Conservation (phyloP, 352 stramenopile genomes). For the Globisporangium solare region DNA sequence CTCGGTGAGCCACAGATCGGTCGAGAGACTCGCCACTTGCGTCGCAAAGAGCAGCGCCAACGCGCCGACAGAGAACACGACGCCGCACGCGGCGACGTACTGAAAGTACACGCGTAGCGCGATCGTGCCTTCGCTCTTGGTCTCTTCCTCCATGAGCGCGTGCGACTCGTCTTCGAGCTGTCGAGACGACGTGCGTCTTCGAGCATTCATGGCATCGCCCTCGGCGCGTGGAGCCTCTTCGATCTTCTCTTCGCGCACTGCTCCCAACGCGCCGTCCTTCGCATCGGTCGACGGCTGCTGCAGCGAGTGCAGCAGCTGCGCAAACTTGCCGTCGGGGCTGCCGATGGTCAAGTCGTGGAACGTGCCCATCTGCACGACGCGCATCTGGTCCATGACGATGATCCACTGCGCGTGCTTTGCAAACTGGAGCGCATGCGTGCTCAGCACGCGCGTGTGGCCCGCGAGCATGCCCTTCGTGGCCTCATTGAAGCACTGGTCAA, state of each 20-base stretch:
- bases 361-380: conserved; percentile 54
- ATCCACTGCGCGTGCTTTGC: conserved; percentile 56
- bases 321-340: conserved; percentile 36
- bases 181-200: background rate
- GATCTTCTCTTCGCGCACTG: too few species aligned
- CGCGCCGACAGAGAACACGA: conserved; percentile 27
- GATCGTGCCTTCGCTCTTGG: conserved; percentile 34
- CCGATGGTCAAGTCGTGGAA: conserved; percentile 41
- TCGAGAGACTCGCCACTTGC: conserved; percentile 51
- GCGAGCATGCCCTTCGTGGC: conserved; percentile 29
- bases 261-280: too few species aligned
- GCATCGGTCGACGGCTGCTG: too few species aligned
- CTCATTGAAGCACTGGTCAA: conserved; percentile 48
- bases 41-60: conserved; percentile 32
- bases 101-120: conserved; percentile 32
- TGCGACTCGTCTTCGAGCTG: conserved; percentile 4
- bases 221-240: too few species aligned
- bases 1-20: conserved; percentile 59
- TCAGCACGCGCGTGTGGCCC: conserved; percentile 47
- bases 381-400: conserved; percentile 70
- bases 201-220: too few species aligned
- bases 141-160: conserved; percentile 42
- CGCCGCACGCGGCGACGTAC: conserved; percentile 48
- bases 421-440: conserved; percentile 50
- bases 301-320: conserved; percentile 27